These are phyloP conservation scores for Penicillium longicatenatum DNA, from an alignment of 495 filamentous ascomycete species.

Conservation along the genomic window DNA sequence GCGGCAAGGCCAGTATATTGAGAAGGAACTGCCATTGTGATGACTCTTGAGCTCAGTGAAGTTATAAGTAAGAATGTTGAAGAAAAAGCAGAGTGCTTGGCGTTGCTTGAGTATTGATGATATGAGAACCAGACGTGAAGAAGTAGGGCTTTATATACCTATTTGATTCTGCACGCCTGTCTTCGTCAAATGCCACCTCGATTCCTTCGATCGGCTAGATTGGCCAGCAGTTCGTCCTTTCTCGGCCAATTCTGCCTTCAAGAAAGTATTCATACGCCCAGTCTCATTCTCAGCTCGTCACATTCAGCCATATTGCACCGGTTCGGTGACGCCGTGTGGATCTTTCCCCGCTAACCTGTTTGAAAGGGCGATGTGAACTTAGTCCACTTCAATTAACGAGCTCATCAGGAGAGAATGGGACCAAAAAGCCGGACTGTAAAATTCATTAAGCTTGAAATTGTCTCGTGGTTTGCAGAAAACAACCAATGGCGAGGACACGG, in stretches of 20 bases:
- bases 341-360: not conserved
- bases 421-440: not conserved
- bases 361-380: not conserved
- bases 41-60: not conserved
- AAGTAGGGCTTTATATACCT: not conserved
- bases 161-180: not conserved
- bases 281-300: not conserved
- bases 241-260: not conserved
- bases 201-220: not conserved
- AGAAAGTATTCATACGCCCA: not conserved
- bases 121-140: not conserved
- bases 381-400: not conserved
- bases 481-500: not conserved
- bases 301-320: not conserved
- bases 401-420: not conserved
- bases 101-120: not conserved
- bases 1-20: constrained; percentile 2
- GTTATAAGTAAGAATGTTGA: not conserved
- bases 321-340: not conserved
- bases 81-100: not conserved
- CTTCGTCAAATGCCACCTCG: not conserved
- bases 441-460: not conserved
- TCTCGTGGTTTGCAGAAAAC: not conserved
- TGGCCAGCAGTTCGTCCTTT: not conserved
- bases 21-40: constrained; percentile 1